These are phyloP conservation scores for Vigna angularis DNA, from an alignment of 306 rosid genomes.

Conservation along the genomic window DNA sequence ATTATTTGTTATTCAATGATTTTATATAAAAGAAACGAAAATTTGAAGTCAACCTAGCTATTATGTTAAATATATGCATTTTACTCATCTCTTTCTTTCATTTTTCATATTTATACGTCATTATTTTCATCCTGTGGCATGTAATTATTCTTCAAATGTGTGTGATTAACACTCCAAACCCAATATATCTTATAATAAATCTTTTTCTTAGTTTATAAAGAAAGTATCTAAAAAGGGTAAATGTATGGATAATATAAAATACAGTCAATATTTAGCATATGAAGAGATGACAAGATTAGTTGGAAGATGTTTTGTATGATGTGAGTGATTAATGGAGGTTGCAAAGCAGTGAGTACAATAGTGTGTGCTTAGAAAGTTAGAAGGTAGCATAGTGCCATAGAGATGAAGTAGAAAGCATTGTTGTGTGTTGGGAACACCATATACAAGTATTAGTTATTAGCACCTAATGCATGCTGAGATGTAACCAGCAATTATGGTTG, in stretches of 20 bases:
- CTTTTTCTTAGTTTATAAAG: not conserved
- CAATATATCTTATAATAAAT: not conserved
- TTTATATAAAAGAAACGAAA: too few species aligned
- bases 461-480: constrained; percentile 37
- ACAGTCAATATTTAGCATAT: not conserved
- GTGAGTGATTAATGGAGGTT: constrained; percentile 3
- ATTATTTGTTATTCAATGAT: too few species aligned
- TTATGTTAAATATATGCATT: too few species aligned
- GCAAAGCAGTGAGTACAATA: not conserved
- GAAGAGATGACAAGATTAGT: not conserved
- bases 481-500: constrained; percentile 35
- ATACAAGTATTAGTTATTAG: constrained; percentile 16
- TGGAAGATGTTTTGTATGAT: not conserved
- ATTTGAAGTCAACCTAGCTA: too few species aligned
- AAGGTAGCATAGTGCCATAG: constrained; percentile 15
- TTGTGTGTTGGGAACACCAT: constrained; percentile 19
- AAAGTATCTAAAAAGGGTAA: not conserved
- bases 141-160: too few species aligned
- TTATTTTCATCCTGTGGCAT: too few species aligned
- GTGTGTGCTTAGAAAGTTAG: constrained; percentile 10
- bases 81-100: too few species aligned
- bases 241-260: not conserved
- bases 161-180: too few species aligned
- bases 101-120: too few species aligned
- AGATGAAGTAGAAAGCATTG: constrained; percentile 16